Evolutionary conservation across 2,329 filamentous ascomycete species (phyloP).

Genomic region (Hansfordia pulvinata): DNA sequence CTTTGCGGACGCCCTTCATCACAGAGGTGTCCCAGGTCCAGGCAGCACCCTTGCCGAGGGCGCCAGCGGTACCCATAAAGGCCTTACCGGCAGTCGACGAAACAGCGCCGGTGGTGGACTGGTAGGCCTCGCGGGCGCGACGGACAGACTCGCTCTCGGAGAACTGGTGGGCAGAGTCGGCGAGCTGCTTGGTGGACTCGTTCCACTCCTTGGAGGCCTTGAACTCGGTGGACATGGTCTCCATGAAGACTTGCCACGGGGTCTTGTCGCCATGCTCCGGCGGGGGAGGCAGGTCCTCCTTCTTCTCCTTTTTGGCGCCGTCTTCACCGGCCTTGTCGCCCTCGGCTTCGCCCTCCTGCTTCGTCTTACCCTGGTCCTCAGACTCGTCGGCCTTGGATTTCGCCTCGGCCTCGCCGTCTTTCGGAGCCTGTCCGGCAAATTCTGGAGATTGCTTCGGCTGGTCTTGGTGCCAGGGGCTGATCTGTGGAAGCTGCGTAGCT

Average conservation of each 20-base stretch:
- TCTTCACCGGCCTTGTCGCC: conserved; percentile 28
- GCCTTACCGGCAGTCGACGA: conserved; percentile 66
- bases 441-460: conserved; percentile 15
- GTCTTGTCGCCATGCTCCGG: conserved; percentile 98
- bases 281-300: conserved; percentile 64
- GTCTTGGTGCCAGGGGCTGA: conserved; percentile 18
- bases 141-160: conserved; percentile 86
- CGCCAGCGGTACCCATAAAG: conserved; percentile 73
- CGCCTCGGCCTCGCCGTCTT: conserved; percentile 19
- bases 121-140: conserved; percentile 73
- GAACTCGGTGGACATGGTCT: conserved; percentile 89
- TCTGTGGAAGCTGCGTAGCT: conserved; percentile 24
- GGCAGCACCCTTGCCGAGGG: conserved; percentile 76
- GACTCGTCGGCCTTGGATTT: conserved; percentile 24
- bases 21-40: conserved; percentile 97
- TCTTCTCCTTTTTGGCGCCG: conserved; percentile 43
- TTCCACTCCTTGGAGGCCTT: conserved; percentile 99
- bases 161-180: conserved; percentile 79
- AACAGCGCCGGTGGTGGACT: conserved; percentile 73
- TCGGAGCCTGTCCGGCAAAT: conserved; percentile 19
- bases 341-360: conserved; percentile 29
- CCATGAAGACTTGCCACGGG: conserved; percentile 96
- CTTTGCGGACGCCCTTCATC: conserved; percentile 80
- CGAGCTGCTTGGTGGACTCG: conserved; percentile 90
- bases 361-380: conserved; percentile 28